Evolutionary conservation across 2,329 filamentous ascomycete species (phyloP).

Genomic region (Pseudocercospora vitis): DNA sequence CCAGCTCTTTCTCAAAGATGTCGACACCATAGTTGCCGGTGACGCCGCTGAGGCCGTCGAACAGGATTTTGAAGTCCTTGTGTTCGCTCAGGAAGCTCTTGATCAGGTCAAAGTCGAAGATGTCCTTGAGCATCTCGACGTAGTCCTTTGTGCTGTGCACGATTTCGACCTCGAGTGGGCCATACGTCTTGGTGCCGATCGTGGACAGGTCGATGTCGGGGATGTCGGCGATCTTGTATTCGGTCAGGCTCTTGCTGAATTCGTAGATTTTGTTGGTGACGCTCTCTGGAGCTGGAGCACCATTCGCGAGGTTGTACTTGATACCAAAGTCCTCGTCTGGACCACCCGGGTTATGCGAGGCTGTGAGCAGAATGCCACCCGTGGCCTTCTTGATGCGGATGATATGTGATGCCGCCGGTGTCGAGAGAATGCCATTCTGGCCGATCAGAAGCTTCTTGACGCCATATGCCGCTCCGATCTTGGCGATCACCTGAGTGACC

Average conservation of each 20-base stretch:
- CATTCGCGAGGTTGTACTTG: conserved; percentile 98
- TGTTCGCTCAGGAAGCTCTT: conserved; percentile 86
- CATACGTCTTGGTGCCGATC: conserved; percentile 82
- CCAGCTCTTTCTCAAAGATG: conserved; percentile 93
- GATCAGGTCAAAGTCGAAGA: conserved; percentile 97
- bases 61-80: conserved; percentile 92
- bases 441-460: conserved; percentile 99
- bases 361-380: conserved; percentile 92
- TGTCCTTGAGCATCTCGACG: conserved; percentile 90
- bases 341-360: conserved; percentile 98
- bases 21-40: conserved; percentile 92
- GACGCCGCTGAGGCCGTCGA: conserved; percentile 91
- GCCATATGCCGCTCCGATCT: conserved; percentile 94
- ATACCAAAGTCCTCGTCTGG: conserved; percentile 96
- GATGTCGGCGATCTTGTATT: conserved; percentile 89
- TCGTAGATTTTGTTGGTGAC: conserved; percentile 99
- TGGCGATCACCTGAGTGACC: conserved; percentile 93
- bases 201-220: conserved; percentile 80
- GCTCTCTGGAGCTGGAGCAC: conserved; percentile 89
- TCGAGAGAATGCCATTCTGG: conserved; percentile 93
- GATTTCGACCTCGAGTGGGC: conserved; percentile 86
- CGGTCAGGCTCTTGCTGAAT: conserved; percentile 81
- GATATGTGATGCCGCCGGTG: conserved; percentile 90
- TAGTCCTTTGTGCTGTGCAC: conserved; percentile 93
- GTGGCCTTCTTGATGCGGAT: conserved; percentile 94